Base-by-base conservation (phyloP, 345 rosid species). In the Arabis hirsuta region DNA sequence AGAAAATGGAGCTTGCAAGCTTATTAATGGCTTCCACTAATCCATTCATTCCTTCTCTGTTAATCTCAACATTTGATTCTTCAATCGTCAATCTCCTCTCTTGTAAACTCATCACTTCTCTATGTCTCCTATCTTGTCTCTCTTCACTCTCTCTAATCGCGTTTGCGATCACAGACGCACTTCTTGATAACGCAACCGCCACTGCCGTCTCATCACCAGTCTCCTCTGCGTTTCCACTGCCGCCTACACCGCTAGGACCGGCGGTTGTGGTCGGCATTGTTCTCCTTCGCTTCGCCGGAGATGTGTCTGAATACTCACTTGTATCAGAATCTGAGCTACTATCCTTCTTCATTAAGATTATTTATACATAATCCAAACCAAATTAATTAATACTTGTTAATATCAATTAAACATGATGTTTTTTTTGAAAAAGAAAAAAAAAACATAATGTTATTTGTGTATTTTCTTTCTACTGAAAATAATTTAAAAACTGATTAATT, bases 1-100 rank as follows among this genome's bases (percentile, higher is more conserved):
- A 74, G 29, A 84, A 78, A 74, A 93, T 90, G 6, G 98, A 90
- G 73, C 81, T 85, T 70, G 97, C 93, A 14, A 92, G 93, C 64
- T 84, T 87, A 79, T 88, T 90, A 84, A 93, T 84, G 76, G 97
- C 90, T 44, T 86, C 89, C 14, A 86, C 90, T 32, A 93, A 77
- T 12, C 86, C 96, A 81, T 64, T 74, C 65, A 87, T 83, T 1
- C 91, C 92, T 75, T 81, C 81, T 66, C 80, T 73, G 61, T 76
- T 85, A 57, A 82, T 86, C 80, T 90, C 89, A 31, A 80, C 74
- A 58, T 84, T 90, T 0, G 89, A 80, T 71, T 90, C 87, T 74
- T 93, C 97, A 11, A 88, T 79, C 87, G 63, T 76, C 9, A 90
- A 72, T 69, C 93, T 87, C 76, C 87, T 82, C 62, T 88, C 90